These are phyloP conservation scores for Candida mesenterica DNA, from an alignment of 1,139 yeast species.

Conservation along the genomic window DNA sequence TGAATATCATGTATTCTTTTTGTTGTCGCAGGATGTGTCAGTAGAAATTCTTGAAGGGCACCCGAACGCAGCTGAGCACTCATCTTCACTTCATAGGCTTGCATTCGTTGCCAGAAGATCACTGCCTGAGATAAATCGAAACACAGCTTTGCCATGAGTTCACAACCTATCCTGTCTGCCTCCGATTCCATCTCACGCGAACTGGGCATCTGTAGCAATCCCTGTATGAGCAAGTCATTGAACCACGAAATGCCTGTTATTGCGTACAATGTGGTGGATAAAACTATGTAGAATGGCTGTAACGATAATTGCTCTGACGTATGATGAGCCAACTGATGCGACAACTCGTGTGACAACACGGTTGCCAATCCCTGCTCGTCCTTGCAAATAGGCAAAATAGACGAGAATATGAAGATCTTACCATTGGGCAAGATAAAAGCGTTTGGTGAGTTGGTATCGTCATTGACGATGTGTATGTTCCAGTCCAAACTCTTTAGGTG, in stretches of 20 bases:
- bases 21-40: conserved; percentile 88
- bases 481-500: conserved; percentile 55
- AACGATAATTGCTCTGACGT: conserved; percentile 75
- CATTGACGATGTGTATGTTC: conserved; percentile 77
- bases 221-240: conserved; percentile 54
- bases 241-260: conserved; percentile 34
- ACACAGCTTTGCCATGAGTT: conserved; percentile 89
- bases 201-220: conserved; percentile 74
- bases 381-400: conserved; percentile 73
- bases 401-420: conserved; percentile 83
- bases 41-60: conserved; percentile 56
- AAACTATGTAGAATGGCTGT: conserved; percentile 50
- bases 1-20: conserved; percentile 68
- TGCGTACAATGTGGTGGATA: conserved; percentile 47
- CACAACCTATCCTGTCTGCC: conserved; percentile 91
- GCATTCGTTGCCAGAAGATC: conserved; percentile 81
- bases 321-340: conserved; percentile 92
- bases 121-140: conserved; percentile 74
- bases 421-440: conserved; percentile 97
- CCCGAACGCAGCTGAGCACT: conserved; percentile 23
- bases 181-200: conserved; percentile 93
- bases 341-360: conserved; percentile 86
- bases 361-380: conserved; percentile 93
- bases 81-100: conserved; percentile 45
- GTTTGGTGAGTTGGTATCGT: conserved; percentile 76